Percentiles rank a stretch among this genome's conserved stretches.
These are phyloP conservation scores for Euphorbia peplus DNA, from an alignment of 345 rosid species.

Conservation along the genomic window DNA sequence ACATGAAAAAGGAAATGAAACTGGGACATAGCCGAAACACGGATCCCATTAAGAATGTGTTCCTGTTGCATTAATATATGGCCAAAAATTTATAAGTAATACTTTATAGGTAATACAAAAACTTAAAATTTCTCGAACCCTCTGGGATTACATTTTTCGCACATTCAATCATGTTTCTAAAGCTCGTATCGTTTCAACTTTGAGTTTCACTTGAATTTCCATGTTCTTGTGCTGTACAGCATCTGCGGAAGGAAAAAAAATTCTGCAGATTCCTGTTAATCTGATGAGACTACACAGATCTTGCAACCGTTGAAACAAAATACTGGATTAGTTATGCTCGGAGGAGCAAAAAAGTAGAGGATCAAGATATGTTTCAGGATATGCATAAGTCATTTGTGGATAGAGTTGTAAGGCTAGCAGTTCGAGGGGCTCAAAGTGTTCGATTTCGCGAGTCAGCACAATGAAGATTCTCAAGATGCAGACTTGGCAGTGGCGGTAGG, in stretches of 20 bases:
- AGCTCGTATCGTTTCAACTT: neutral
- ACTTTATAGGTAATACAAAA: slow-evolving; percentile 1
- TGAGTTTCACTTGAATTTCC: neutral
- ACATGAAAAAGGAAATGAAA: too few relatives aligned
- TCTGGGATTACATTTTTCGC: neutral
- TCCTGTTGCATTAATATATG: neutral
- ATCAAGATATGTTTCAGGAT: too few relatives aligned
- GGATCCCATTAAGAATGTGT: neutral
- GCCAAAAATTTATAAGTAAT: neutral
- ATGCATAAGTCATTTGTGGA: too few relatives aligned
- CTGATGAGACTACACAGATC: neutral
- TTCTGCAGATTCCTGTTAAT: neutral
- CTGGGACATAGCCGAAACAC: too few relatives aligned
- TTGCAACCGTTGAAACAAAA: neutral
- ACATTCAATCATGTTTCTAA: neutral
- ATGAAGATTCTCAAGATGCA: too few relatives aligned
- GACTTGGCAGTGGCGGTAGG: too few relatives aligned
- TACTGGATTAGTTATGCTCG: neutral
- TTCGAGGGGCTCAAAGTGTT: too few relatives aligned
- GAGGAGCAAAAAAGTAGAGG: too few relatives aligned
- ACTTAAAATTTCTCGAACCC: neutral
- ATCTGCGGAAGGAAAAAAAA: neutral
- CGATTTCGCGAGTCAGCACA: too few relatives aligned
- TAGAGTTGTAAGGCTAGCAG: too few relatives aligned
- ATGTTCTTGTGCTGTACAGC: neutral